These are phyloP conservation scores for Gentiana macrophylla DNA, from an alignment of 257 asterid species.

Conservation along the genomic window DNA sequence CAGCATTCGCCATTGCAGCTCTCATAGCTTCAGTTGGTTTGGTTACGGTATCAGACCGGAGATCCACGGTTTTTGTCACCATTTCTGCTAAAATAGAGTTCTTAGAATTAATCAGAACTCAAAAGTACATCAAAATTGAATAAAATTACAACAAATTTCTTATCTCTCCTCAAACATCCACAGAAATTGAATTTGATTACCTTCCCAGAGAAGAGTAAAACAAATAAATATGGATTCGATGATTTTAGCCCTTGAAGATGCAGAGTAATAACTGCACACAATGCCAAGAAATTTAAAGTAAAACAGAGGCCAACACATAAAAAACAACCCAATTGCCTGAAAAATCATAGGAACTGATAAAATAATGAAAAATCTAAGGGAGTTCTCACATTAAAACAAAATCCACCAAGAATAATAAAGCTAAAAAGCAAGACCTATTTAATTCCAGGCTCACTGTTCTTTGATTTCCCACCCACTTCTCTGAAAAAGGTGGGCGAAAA, in stretches of 20 bases:
- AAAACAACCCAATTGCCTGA: no score
- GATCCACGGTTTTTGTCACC: slow-evolving; percentile 81
- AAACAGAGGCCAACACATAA: no score
- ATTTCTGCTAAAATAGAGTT: slow-evolving; percentile 21
- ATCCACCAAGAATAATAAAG: background rate
- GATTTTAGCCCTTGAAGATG: no score
- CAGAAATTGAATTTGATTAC: no score
- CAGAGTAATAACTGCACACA: no score
- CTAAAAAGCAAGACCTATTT: background rate
- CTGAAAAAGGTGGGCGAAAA: slow-evolving; percentile 3
- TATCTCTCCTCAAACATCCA: background rate
- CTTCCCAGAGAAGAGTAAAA: no score
- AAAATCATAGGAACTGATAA: no score
- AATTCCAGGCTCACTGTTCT: no score
- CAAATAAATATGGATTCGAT: no score
- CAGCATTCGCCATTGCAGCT: slow-evolving; percentile 89
- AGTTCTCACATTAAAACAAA: background rate
- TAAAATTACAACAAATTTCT: background rate
- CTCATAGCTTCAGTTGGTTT: slow-evolving; percentile 91
- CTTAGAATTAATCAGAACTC: background rate
- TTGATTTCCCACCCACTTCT: background rate
- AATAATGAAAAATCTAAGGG: no score
- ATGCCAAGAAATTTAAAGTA: no score
- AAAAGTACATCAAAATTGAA: background rate
- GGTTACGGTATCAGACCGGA: slow-evolving; percentile 94